Conservation (phyloP, 83 land plant species). For the Picea abies region DNA sequence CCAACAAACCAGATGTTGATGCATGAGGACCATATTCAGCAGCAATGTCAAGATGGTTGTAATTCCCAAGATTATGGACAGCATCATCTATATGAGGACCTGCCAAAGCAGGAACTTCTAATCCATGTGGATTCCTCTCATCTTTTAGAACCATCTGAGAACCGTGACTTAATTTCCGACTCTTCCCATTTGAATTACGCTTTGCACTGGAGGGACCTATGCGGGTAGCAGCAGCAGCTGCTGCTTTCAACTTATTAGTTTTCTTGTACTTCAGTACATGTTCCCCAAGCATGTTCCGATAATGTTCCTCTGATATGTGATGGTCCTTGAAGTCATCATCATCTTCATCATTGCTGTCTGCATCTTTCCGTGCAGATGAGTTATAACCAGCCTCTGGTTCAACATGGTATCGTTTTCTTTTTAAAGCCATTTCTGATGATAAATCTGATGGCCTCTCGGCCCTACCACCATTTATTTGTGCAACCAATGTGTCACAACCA, state of each 20-base stretch:
- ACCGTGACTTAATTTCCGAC: conserved; percentile 23
- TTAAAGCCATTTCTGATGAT: conserved; percentile 39
- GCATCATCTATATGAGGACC: conserved; percentile 24
- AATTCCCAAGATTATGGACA: conserved; percentile 21
- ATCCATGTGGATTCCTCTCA: conserved; percentile 25
- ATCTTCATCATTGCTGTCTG: conserved; percentile 77
- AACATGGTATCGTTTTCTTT: conserved; percentile 49
- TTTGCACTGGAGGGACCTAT: conserved; percentile 25
- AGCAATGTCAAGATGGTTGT: conserved; percentile 33
- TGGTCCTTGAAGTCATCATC: conserved; percentile 36
- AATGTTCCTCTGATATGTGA: conserved; percentile 64
- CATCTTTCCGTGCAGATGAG: conserved; percentile 34
- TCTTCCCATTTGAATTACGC: conserved; percentile 25
- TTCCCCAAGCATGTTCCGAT: conserved; percentile 76
- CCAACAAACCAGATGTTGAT: conserved; percentile 37
- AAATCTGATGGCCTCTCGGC: too few relatives aligned
- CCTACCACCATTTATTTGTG: too few relatives aligned
- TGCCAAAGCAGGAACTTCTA: conserved; percentile 20
- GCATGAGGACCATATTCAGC: conserved; percentile 23
- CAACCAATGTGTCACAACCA: too few relatives aligned
- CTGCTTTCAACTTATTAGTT: conserved; percentile 35
- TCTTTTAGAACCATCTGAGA: conserved; percentile 23
- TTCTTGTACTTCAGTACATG: conserved; percentile 62
- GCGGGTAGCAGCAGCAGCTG: conserved; percentile 25
- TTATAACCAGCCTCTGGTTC: conserved; percentile 53